Percentiles rank a stretch among this genome's conserved stretches.
These are phyloP conservation scores for Astragalus membranaceus DNA, from an alignment of 306 rosid genomes.

Conservation along the genomic window DNA sequence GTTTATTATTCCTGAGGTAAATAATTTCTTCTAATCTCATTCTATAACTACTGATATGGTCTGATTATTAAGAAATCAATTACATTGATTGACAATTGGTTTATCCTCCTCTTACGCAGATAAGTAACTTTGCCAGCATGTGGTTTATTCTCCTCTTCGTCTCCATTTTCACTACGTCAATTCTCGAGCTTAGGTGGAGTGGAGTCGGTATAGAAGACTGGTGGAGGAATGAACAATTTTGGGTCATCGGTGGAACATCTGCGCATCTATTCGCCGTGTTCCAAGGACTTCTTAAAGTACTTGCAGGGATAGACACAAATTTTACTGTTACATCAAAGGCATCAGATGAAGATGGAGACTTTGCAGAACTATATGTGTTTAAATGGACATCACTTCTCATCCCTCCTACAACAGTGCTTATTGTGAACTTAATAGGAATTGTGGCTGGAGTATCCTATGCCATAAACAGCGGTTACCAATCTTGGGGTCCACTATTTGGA, in stretches of 20 bases:
- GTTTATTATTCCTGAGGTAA: conserved; percentile 96
- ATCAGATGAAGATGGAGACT: conserved; percentile 86
- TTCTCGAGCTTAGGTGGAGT: conserved; percentile 99
- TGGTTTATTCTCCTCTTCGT: conserved; percentile 95
- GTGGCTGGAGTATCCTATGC: conserved; percentile 94
- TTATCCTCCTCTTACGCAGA: conserved; percentile 41
- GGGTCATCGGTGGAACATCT: conserved; percentile 99
- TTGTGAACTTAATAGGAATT: conserved; percentile 70
- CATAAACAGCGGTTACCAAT: conserved; percentile 85
- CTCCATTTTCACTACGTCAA: conserved; percentile 83
- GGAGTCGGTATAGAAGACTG: conserved; percentile 97
- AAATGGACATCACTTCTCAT: conserved; percentile 94
- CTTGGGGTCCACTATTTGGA: conserved; percentile 92
- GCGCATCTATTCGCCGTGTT: conserved; percentile 97
- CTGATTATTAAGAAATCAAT: background rate
- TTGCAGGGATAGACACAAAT: conserved; percentile 88
- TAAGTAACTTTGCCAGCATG: conserved; percentile 97
- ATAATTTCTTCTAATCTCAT: conserved; percentile 1
- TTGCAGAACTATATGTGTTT: conserved; percentile 79
- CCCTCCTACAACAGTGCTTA: conserved; percentile 88
- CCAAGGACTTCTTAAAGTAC: conserved; percentile 94
- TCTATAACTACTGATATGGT: background rate
- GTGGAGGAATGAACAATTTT: conserved; percentile 99
- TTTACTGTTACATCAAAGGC: conserved; percentile 96
- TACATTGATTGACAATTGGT: conserved; percentile 1